Percentiles rank a stretch among this genome's conserved stretches.
phyloP scores from a whole-genome alignment of 495 filamentous ascomycete species.

The Penicillium salamii region DNA sequence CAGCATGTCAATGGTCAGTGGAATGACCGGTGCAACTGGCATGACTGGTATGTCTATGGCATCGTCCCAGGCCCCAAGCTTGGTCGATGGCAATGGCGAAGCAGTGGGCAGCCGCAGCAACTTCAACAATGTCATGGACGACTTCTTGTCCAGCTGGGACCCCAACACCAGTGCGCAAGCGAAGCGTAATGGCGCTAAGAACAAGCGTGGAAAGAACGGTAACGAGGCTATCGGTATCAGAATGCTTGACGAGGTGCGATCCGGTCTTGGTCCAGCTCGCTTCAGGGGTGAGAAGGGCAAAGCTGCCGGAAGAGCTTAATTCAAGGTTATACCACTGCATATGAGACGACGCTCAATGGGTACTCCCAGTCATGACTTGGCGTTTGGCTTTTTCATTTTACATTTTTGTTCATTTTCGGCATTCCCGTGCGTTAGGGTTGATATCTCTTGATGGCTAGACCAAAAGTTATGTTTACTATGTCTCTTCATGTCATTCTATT shows the following conservation, averaged over 20 bases:
- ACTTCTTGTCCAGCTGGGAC: constrained; percentile 72
- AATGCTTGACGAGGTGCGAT: constrained; percentile 87
- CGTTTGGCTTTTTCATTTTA: constrained; percentile 19
- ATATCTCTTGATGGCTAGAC: constrained; percentile 19
- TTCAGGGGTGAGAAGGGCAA: constrained; percentile 18
- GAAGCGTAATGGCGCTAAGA: constrained; percentile 54
- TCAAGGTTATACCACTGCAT: constrained; percentile 13
- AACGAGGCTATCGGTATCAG: constrained; percentile 76
- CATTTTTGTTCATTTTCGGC: constrained; percentile 13
- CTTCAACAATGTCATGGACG: constrained; percentile 88
- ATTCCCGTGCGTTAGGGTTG: constrained; percentile 18
- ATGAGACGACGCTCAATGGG: constrained; percentile 30
- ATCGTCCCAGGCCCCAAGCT: constrained; percentile 46
- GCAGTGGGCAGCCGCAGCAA: constrained; percentile 59
- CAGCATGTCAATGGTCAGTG: constrained; percentile 52
- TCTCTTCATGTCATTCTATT: constrained; percentile 4
- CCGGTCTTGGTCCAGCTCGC: constrained; percentile 71
- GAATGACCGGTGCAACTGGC: constrained; percentile 45
- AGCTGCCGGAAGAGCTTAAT: constrained; percentile 31
- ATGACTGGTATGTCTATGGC: constrained; percentile 46
- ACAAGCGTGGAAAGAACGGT: constrained; percentile 75
- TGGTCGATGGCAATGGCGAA: constrained; percentile 37
- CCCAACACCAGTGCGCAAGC: constrained; percentile 66
- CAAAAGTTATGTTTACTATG: constrained; percentile 26
- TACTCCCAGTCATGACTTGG: constrained; percentile 22